Evolutionary conservation across 208 protist genomes (phyloP).

Genomic region (Leishmania major): DNA sequence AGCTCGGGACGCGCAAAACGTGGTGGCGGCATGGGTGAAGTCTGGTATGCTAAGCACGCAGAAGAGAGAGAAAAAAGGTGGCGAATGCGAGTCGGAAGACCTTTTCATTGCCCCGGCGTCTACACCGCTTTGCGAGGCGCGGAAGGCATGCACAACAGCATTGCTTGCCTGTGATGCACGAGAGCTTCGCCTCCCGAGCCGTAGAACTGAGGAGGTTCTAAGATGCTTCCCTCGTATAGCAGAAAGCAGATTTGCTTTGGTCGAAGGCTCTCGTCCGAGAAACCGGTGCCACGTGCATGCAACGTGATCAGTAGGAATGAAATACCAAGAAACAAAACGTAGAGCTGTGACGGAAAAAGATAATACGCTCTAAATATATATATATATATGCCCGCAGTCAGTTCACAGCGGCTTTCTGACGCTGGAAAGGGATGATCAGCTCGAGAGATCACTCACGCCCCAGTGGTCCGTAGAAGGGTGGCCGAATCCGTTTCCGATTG

Average conservation of each 20-base stretch:
- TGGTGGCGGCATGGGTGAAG: slow-evolving; percentile 23
- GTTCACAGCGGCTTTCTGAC: neutral
- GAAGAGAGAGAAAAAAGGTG: slow-evolving; percentile 1
- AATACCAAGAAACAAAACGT: neutral
- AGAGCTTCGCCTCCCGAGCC: neutral
- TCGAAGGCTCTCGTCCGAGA: neutral
- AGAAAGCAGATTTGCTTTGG: neutral
- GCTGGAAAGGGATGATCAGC: slow-evolving; percentile 41
- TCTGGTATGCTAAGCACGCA: neutral
- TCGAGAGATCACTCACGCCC: slow-evolving; percentile 43
- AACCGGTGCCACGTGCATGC: neutral
- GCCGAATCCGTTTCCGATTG: slow-evolving; percentile 27
- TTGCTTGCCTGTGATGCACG: neutral
- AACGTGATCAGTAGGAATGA: neutral
- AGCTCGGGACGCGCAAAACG: slow-evolving; percentile 38
- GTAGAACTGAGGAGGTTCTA: neutral
- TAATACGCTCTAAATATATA: neutral
- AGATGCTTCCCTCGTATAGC: neutral
- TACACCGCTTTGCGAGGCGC: neutral
- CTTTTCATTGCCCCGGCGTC: neutral
- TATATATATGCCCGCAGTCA: neutral
- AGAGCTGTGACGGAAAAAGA: neutral
- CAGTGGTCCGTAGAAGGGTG: slow-evolving; percentile 35
- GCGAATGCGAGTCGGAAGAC: neutral
- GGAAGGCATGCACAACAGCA: neutral